Evolutionary conservation across 306 rosid species (phyloP), one percentile per base, ranked within the genome.

Genomic region (Glycine tomentella): DNA sequence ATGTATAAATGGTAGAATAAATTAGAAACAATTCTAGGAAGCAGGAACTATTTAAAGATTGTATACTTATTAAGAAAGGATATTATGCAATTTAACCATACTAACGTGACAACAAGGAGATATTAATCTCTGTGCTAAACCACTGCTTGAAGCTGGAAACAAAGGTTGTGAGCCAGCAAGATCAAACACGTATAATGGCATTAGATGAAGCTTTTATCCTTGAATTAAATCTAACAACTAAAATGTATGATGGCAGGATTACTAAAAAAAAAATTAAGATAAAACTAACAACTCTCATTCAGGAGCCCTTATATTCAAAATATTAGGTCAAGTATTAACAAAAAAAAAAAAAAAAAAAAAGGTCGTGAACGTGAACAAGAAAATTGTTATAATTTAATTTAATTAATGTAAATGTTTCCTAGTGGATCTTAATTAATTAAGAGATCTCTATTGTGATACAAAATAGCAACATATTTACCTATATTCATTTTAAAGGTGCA

Each of bases 31-130:
- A 67, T 67, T 44, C 8, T 8, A 44, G n/a, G 42, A 38, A 38
- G 42, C 42, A 38, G 42, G 6, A 42, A 42, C 51, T 42, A 66
- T 12, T 38, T 64, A 2, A 34, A 5, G 33, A 5, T 1, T 67
- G 52, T 8, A 67, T 15, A 15, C 3, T 5, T 12, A 13, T 13
- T 31, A 8, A 2, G 42, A 57, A 64, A 53, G 72, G 33, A 64
- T 15, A 79, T 44, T 50, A 44, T 65, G 38, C 2, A 45, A 81
- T 69, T 40, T 65, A 46, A 61, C 68, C 50, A 79, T 80, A 78
- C 92, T 79, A 66, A 95, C 99, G 98, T 84, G 87, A 80, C 99
- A 95, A 75, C 99, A 95, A 44, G 92, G 75, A 72, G 93, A 73
- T 70, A 95, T 25, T 80, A 95, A 75, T 81, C 84, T 89, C 81